Base-by-base conservation (phyloP, 345 rosid species). In the Eucalyptus coolabah region DNA sequence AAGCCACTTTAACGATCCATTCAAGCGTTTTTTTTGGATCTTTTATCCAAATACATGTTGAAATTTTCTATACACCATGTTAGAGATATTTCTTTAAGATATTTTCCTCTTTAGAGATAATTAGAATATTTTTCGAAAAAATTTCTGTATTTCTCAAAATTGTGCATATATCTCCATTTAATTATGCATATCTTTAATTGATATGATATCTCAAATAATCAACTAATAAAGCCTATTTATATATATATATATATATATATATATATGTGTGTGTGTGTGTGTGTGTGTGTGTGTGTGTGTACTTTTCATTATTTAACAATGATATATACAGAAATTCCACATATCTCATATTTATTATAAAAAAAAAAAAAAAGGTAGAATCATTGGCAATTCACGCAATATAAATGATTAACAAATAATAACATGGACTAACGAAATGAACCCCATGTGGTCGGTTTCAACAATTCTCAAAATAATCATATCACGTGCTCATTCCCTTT, bases 51-150 rank as follows among this genome's bases (percentile, higher is more conserved):
- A 65, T 6, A 4, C 11, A 15, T 15, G 77, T 65, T 8, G 6
- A 65, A 32, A 65, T 65, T 15, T n/a, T 65, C 11, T 65, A n/a
- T 65, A 8, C 21, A 16, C 19, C 40, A 16, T n/a, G 10, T 65
- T n/a, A n/a, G 21, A 69, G 42, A 17, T 32, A 69, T 17, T 32
- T 67, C 81, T 69, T 44, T 32, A 69, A 69, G 81, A 69, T 69
- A 32, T 34, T 34, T 32, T 32, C 81, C 23, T 34, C 21, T 32
- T 9, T 69, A 56, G 6, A 24, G 30, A 56, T 56, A 4, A 56
- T 56, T 56, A 56, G 2, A 56, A 56, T 17, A 34, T 4, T 17
- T 10, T 32, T 3, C 0, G 0, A 53, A 53, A 7, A 9, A 4
- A n/a, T 3, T 16, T 69, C 0, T 17, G 10, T 9, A 69, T 3